Evolutionary conservation across 2,329 filamentous ascomycete species (phyloP).

Genomic region (Venturia asperata): DNA sequence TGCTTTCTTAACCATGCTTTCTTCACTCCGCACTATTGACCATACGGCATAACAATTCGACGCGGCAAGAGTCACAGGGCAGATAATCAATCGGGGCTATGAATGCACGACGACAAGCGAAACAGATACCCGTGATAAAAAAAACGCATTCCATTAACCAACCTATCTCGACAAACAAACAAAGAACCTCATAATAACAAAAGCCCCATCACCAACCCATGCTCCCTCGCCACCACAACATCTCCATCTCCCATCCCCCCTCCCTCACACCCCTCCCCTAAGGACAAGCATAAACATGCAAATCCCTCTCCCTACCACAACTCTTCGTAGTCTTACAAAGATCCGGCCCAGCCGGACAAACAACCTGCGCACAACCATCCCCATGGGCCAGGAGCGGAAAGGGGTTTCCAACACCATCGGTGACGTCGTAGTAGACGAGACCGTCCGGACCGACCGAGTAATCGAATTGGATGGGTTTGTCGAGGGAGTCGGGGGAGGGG

Average conservation of each 20-base stretch:
- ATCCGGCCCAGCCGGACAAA: not conserved
- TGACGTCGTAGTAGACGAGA: conserved; percentile 2
- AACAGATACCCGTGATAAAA: too few relatives aligned
- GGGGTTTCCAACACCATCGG: not conserved
- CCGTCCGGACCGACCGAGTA: not conserved
- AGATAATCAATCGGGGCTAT: too few relatives aligned
- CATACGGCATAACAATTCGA: too few relatives aligned
- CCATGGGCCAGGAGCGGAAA: conserved; percentile 3
- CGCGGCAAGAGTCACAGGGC: too few relatives aligned
- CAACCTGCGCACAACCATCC: not conserved
- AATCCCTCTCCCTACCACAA: not conserved
- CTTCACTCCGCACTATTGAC: too few relatives aligned
- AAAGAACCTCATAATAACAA: not conserved
- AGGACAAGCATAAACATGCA: conserved; percentile 9
- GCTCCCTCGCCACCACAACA: not conserved
- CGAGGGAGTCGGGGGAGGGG: not conserved
- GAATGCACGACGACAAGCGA: too few relatives aligned
- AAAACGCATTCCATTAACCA: not conserved
- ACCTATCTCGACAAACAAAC: not conserved
- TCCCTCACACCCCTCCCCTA: not conserved
- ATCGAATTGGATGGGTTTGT: conserved; percentile 10
- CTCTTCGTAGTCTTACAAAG: not conserved
- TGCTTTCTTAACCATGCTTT: too few relatives aligned
- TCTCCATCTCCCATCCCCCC: not conserved
- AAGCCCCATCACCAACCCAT: not conserved